Conservation (phyloP, 2,329 filamentous ascomycete genomes). For the Cordyceps farinosa region DNA sequence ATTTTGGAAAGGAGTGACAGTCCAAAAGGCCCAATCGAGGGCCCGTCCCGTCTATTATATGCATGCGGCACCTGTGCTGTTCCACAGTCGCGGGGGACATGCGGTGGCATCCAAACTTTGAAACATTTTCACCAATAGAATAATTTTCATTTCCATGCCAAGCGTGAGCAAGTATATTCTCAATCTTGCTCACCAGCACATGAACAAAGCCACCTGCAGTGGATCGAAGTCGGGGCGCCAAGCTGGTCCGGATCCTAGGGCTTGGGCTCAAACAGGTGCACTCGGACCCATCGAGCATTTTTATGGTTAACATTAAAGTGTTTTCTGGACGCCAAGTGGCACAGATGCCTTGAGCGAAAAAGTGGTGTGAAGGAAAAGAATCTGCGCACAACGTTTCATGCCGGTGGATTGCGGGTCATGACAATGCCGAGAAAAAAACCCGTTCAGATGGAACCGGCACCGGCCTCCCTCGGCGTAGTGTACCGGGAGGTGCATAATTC, state of each 20-base stretch:
- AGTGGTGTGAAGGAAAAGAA: neutral
- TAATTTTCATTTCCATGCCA: neutral
- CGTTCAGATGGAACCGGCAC: neutral
- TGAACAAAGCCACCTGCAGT: neutral
- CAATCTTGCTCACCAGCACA: constrained; percentile 10
- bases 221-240: constrained; percentile 2
- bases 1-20: neutral
- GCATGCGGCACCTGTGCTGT: neutral
- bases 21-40: neutral
- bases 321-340: neutral
- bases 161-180: constrained; percentile 1
- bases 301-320: neutral
- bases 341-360: neutral
- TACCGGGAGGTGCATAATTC: neutral
- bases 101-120: neutral
- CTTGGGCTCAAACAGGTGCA: neutral
- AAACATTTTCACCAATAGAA: neutral
- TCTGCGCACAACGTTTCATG: constrained; percentile 8
- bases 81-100: neutral
- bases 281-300: neutral
- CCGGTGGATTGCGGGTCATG: constrained; percentile 8
- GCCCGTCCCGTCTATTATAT: neutral
- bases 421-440: neutral
- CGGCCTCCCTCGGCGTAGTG: neutral
- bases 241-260: neutral